These are phyloP conservation scores for Balamuthia mandrillaris DNA, from an alignment of 208 protist genomes.

Conservation along the genomic window DNA sequence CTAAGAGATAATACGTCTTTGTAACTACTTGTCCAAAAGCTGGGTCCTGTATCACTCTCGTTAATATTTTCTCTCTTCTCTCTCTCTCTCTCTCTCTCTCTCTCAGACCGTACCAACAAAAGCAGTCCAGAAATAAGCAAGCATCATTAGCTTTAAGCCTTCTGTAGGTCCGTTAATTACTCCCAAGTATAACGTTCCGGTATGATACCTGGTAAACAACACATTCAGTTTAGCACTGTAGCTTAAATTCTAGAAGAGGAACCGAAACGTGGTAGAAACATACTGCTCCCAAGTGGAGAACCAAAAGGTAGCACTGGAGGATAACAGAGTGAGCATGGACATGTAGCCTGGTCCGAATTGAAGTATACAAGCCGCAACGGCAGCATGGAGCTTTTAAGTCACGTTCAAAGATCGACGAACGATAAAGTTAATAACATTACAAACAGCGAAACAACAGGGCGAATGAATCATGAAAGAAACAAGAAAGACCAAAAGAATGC, in stretches of 20 bases:
- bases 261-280: no score
- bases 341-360: background rate
- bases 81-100: no score
- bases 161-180: background rate
- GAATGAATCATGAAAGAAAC: no score
- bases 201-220: background rate
- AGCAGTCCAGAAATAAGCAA: background rate
- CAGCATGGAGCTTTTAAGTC: background rate
- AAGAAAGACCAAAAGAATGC: no score
- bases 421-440: no score
- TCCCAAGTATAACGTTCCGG: background rate
- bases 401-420: no score
- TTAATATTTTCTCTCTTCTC: no score
- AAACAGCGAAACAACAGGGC: no score
- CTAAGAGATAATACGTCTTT: background rate
- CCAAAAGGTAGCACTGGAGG: background rate
- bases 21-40: background rate
- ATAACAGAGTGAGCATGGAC: background rate
- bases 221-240: background rate
- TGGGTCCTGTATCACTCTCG: no score
- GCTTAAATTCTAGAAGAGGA: no score
- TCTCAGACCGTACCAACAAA: background rate
- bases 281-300: background rate
- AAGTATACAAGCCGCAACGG: background rate
- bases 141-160: background rate